Conservation (phyloP, 352 stramenopile genomes). For the Globisporangium nunn region DNA sequence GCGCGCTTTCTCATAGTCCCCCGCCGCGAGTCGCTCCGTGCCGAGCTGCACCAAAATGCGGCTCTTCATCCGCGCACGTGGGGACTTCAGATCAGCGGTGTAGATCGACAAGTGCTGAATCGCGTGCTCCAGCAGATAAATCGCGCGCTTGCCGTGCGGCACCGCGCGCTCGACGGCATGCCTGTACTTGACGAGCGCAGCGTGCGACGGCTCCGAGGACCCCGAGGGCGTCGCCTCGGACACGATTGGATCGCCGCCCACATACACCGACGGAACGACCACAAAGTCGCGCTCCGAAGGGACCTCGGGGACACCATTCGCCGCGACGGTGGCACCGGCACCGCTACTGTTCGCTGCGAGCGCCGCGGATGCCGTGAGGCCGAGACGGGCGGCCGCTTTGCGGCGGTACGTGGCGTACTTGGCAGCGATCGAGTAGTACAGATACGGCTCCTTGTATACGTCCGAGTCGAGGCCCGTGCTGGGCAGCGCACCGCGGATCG, state of each 20-base stretch:
- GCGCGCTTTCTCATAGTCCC: constrained; percentile 61
- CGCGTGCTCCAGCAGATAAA: constrained; percentile 70
- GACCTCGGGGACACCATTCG: not conserved
- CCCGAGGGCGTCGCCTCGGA: constrained; percentile 26
- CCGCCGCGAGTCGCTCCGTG: constrained; percentile 57
- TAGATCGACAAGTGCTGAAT: constrained; percentile 69
- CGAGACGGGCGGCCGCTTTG: constrained; percentile 54
- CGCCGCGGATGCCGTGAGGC: constrained; percentile 20
- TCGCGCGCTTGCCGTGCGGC: constrained; percentile 61
- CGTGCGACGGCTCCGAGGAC: constrained; percentile 35
- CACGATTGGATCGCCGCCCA: constrained; percentile 63
- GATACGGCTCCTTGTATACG: constrained; percentile 83
- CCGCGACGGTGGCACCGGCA: not conserved
- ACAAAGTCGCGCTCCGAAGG: constrained; percentile 50
- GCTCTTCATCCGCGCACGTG: constrained; percentile 67
- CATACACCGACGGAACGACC: constrained; percentile 62
- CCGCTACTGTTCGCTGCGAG: not conserved
- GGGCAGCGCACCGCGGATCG: constrained; percentile 52
- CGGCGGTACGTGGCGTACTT: constrained; percentile 79
- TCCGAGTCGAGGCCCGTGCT: constrained; percentile 61
- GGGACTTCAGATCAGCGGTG: constrained; percentile 52
- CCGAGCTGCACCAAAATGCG: constrained; percentile 66
- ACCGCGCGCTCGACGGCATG: constrained; percentile 51
- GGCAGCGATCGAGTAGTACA: constrained; percentile 79
- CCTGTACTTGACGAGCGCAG: constrained; percentile 59